Evolutionary conservation across 352 stramenopile genomes (phyloP).

Genomic region (Globisporangium paddicum): DNA sequence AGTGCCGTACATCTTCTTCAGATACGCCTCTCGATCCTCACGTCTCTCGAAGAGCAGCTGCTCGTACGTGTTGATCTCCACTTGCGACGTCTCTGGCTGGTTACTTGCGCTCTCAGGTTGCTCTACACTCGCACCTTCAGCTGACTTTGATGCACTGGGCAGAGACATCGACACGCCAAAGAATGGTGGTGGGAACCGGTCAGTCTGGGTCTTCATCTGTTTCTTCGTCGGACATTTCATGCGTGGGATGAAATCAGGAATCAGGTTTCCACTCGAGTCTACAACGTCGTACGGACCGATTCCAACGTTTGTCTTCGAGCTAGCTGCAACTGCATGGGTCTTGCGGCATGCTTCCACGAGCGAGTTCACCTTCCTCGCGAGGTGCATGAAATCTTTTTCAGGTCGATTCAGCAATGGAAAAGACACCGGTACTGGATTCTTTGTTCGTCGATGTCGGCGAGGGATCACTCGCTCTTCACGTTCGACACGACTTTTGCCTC

Average conservation of each 20-base stretch:
- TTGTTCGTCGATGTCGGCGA: constrained; percentile 18
- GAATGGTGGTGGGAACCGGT: constrained; percentile 18
- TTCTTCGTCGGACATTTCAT: constrained; percentile 19
- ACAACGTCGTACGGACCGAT: constrained; percentile 15
- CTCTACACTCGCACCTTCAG: neutral
- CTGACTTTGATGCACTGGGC: neutral
- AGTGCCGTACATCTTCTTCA: constrained; percentile 50
- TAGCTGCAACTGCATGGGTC: neutral
- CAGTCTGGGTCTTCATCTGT: constrained; percentile 16
- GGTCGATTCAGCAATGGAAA: constrained; percentile 17
- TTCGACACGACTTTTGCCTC: neutral
- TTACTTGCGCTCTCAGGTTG: neutral
- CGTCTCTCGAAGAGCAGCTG: constrained; percentile 29
- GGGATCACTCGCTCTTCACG: neutral
- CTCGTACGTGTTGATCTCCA: constrained; percentile 31
- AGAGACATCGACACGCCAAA: constrained; percentile 18
- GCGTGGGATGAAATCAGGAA: constrained; percentile 13
- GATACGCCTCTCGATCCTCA: constrained; percentile 41
- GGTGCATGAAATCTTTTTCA: constrained; percentile 44
- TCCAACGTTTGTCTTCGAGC: constrained; percentile 8
- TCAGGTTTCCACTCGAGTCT: constrained; percentile 3
- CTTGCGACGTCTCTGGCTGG: neutral
- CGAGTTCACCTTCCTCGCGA: constrained; percentile 55
- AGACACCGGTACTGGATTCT: constrained; percentile 42
- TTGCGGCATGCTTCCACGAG: constrained; percentile 24